Evolutionary conservation across 2,329 filamentous ascomycete species (phyloP).

Genomic region (Trichoderma koningiopsis): DNA sequence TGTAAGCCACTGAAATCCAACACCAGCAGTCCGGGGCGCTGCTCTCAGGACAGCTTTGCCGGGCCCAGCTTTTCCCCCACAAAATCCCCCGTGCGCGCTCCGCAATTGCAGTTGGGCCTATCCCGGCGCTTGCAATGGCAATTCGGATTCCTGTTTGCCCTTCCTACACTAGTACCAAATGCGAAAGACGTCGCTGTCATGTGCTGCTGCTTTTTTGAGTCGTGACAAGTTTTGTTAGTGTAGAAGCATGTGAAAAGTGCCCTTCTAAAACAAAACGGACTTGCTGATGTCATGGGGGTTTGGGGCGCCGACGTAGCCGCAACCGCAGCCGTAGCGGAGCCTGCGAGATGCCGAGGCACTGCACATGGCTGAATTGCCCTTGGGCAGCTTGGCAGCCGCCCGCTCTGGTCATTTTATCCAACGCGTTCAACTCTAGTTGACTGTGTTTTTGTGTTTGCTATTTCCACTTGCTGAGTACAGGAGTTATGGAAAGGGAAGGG

Average conservation of each 20-base stretch:
- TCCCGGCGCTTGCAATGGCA: background rate
- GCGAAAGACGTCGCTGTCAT: background rate
- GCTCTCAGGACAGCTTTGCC: background rate
- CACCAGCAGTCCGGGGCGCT: background rate
- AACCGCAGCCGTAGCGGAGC: conserved; percentile 5
- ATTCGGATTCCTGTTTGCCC: background rate
- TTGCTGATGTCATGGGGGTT: conserved; percentile 24
- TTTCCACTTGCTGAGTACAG: background rate
- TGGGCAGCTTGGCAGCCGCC: background rate
- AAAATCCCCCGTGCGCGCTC: background rate
- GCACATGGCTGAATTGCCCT: background rate
- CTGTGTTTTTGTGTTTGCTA: background rate
- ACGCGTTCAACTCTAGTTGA: background rate
- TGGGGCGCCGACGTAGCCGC: conserved; percentile 1
- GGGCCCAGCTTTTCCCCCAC: conserved; percentile 5
- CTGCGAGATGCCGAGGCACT: conserved; percentile 20
- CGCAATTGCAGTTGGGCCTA: background rate
- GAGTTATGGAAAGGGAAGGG: background rate
- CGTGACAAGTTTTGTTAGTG: background rate
- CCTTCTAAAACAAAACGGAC: background rate
- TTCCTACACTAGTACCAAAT: background rate
- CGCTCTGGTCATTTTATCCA: background rate
- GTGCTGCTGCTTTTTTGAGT: background rate
- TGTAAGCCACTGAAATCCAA: conserved; percentile 1
- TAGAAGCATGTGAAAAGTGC: conserved; percentile 17